Conservation (phyloP, 2,329 filamentous ascomycete species). For the Raffaelea ambrosiae region DNA sequence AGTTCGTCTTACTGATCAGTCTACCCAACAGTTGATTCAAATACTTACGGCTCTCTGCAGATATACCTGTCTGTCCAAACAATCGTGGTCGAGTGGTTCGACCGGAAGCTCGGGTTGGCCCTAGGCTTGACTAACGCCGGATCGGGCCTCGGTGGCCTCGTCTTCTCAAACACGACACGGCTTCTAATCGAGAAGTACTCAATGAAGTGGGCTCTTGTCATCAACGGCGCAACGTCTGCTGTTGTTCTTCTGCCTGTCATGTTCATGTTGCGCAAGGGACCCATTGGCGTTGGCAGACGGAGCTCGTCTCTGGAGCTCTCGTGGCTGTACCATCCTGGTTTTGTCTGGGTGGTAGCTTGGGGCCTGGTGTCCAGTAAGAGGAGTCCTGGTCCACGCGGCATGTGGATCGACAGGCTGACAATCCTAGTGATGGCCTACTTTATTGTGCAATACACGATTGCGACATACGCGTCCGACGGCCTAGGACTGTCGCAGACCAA, state of each 20-base stretch:
- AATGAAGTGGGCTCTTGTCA: constrained; percentile 1
- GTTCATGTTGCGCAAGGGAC: constrained; percentile 1
- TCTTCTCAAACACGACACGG: constrained; percentile 7
- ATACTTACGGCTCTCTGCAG: no score
- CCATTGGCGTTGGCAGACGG: background rate
- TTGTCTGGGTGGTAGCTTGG: no score
- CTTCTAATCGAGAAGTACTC: constrained; percentile 3
- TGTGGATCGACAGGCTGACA: background rate
- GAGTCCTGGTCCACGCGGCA: no score
- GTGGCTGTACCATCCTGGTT: background rate
- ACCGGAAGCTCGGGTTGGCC: constrained; percentile 2
- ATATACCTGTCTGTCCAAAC: background rate
- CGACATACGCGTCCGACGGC: constrained; percentile 1
- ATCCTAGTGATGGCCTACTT: constrained; percentile 4
- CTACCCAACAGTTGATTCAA: no score
- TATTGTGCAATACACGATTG: constrained; percentile 3
- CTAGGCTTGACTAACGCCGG: constrained; percentile 6
- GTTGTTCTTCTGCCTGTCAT: constrained; percentile 1
- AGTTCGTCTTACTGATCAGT: no score
- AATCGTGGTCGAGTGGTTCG: constrained; percentile 5
- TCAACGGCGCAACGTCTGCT: constrained; percentile 4
- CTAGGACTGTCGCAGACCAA: constrained; percentile 5
- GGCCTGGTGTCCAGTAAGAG: no score
- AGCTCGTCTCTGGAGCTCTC: background rate
- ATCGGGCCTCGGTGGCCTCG: constrained; percentile 5